Conservation (phyloP, 2,329 filamentous ascomycete species). For the Pseudonectria buxi region DNA sequence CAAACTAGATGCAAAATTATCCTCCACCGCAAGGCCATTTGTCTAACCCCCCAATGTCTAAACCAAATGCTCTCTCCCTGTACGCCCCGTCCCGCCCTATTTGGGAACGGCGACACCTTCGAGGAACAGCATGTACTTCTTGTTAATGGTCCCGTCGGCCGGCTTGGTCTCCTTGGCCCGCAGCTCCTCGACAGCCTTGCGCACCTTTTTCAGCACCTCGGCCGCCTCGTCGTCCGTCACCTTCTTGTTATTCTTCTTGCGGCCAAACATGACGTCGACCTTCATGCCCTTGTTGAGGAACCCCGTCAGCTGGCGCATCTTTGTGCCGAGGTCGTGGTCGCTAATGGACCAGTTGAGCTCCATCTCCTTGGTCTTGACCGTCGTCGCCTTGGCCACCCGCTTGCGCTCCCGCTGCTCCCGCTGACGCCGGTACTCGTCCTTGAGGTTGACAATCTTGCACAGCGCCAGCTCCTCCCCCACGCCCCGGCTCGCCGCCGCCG, state of each 20-base stretch:
- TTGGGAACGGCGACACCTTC: constrained; percentile 27
- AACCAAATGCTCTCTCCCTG: too few species aligned
- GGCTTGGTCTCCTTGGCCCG: constrained; percentile 39
- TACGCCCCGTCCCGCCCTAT: constrained; percentile 1
- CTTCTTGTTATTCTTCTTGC: constrained; percentile 54
- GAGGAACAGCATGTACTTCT: constrained; percentile 36
- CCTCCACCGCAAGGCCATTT: too few species aligned
- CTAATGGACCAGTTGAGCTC: constrained; percentile 88
- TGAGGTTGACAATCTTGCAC: constrained; percentile 63
- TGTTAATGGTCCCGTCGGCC: constrained; percentile 39
- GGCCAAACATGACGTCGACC: constrained; percentile 67
- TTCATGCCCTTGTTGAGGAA: constrained; percentile 70
- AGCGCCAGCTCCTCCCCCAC: constrained; percentile 41
- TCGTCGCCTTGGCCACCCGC: constrained; percentile 34
- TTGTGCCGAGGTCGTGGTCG: constrained; percentile 64
- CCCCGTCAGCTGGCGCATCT: constrained; percentile 56
- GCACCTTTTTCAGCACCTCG: constrained; percentile 42
- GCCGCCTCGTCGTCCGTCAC: constrained; percentile 55
- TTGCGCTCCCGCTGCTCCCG: constrained; percentile 38
- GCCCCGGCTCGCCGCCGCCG: constrained; percentile 20
- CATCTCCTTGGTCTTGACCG: constrained; percentile 60
- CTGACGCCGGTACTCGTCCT: constrained; percentile 38
- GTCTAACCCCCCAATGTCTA: too few species aligned
- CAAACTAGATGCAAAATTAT: too few species aligned
- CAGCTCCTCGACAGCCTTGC: constrained; percentile 26